Evolutionary conservation across 805 yeast species (phyloP), one percentile per base, ranked within the genome.

Genomic region (Barnettozyma salicaria): DNA sequence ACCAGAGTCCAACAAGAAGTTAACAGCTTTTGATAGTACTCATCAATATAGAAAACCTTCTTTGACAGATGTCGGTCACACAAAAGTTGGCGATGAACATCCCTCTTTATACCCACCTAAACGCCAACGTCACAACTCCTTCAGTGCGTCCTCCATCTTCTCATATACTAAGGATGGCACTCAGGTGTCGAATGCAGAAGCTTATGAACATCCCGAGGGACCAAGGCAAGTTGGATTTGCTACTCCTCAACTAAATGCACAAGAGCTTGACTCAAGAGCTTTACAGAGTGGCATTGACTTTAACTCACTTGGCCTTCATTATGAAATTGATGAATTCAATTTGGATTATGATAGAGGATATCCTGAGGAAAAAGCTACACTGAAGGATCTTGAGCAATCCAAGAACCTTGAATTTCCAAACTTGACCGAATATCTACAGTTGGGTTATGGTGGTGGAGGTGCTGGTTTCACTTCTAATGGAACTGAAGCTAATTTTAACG

Each of bases 161-260:
- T 59, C 69, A 1, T 66, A 66, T 32, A 54, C 53, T 11, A 48
- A 44, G 19, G 34, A 38, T 6, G 39, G 38, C 11, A 27, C 34
- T 9, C 31, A 32, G 18, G 32, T 42, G 19, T 29, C 16, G 10
- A 17, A 19, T 10, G 17, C 24, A 6, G 27, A 34, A 17, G 20
- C 22, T 5, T 43, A 47, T 20, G 44, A 45, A 19, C 16, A 47
- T 12, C 56, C 58, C 4, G 73, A 69, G 26, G 73, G 72, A 0
- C 88, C 89, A 2, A 71, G 70, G 30, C 87, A 82, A 50, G 88
- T 82, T 19, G 84, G 80, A 2, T 85, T 83, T 53, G 76, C 94
- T 1, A 82, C 94, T 1, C 96, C 95, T 3, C 95, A 86, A 56
- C 51, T 77, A 30, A 51, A 67, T 10, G 78, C 81, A 2, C 61